A percentile compares a stretch with the other conserved stretches of the same genome.
Evolutionary conservation across 179 eudicot species (phyloP).

Genomic region (Sideroxylon spinosum): DNA sequence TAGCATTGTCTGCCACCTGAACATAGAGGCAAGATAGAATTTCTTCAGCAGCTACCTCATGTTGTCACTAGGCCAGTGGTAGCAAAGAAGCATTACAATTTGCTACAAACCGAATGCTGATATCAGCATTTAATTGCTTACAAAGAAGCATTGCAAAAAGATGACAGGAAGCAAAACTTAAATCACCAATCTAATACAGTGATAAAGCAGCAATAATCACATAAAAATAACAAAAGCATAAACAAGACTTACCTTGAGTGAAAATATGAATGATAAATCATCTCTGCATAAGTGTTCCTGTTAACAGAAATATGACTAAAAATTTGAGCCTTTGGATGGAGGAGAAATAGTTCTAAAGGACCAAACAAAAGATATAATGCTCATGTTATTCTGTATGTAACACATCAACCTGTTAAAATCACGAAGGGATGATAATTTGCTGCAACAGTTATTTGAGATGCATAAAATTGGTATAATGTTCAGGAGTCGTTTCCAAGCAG

Average conservation of each 20-base stretch:
- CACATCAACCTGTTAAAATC: background rate
- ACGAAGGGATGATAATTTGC: background rate
- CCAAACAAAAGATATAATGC: background rate
- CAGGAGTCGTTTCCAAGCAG: background rate
- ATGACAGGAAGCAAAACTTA: background rate
- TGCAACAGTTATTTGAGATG: conserved; percentile 4
- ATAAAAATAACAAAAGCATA: conserved; percentile 4
- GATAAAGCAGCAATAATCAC: conserved; percentile 7
- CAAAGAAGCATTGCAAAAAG: background rate
- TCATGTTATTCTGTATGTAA: background rate
- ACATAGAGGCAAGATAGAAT: conserved; percentile 17
- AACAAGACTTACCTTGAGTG: conserved; percentile 63
- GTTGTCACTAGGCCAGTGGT: too few species aligned
- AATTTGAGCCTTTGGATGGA: background rate
- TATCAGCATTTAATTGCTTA: background rate
- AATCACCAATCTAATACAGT: background rate
- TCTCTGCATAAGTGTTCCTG: conserved; percentile 93
- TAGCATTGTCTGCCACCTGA: conserved; percentile 88
- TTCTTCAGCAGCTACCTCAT: conserved; percentile 24
- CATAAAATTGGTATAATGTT: background rate
- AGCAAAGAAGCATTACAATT: background rate
- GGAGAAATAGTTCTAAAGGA: conserved; percentile 6
- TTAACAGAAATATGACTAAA: conserved; percentile 13
- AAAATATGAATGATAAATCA: conserved; percentile 77
- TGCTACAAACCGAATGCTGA: conserved; percentile 6